Evolutionary conservation across 257 asterid genomes (phyloP), one percentile per base, ranked within the genome.

Genomic region (Petrea volubilis): DNA sequence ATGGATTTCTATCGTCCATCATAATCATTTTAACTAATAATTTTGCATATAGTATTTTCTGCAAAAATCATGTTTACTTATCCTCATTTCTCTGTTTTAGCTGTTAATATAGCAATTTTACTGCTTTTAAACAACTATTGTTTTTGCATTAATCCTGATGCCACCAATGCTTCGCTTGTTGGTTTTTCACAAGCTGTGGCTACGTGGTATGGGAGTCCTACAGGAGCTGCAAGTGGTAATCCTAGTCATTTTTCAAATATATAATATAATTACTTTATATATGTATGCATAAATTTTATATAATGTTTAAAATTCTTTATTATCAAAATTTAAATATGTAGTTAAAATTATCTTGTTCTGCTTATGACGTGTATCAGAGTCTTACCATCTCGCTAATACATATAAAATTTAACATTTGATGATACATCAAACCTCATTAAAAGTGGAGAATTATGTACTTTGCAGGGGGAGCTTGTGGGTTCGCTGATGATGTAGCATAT

Each of bases 401-500:
- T n/a, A n/a, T n/a, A n/a, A 34, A 34, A 34, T 7, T 11, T 7
- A 38, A 38, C 2, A 38, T 7, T 7, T 5, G 46, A 38, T 7
- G 7, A 38, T 33, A 33, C 38, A 33, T 33, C 38, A 33, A 4
- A 33, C 1, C 9, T 46, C 6, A 4, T 12, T 46, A 46, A 10
- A 13, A 1, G 78, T 78, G 38, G 75, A 82, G 40, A 15, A 17
- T 0, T 21, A 59, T 34, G 0, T 72, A 34, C 7, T 76, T 50
- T 21, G 29, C 27, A 3, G 83, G 86, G 46, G 88, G 85, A 14
- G 85, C 85, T 20, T 83, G 85, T 62, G 87, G 85, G n/a, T 77
- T 60, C 64, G 75, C 6, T 14, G 34, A 50, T 29, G 79, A 75
- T 33, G 74, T 78, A 5, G 71, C 6, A 9, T n/a, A 11, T 28